Conservation (phyloP, 202 grass and related monocot species). For the Brachypodium distachyon region DNA sequence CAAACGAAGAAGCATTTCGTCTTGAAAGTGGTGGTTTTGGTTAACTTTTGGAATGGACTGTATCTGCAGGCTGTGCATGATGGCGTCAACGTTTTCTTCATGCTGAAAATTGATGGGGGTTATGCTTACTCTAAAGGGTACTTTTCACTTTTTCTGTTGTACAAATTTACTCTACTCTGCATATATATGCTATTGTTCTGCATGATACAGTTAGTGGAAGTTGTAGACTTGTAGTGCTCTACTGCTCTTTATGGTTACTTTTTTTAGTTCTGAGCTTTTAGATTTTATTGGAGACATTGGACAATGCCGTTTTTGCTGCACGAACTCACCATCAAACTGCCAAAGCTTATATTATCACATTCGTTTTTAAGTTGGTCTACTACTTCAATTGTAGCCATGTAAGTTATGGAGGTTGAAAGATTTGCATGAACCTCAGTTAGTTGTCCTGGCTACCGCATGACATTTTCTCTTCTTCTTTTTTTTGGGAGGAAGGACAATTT, state of each 20-base stretch:
- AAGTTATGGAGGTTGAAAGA: background rate
- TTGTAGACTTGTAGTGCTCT: too few species aligned
- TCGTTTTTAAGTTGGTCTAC: background rate
- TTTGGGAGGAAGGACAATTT: too few species aligned
- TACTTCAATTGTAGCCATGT: background rate
- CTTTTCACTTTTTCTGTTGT: conserved; percentile 19
- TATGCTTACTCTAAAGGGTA: conserved; percentile 88
- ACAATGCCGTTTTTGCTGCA: background rate
- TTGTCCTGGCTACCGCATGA: background rate
- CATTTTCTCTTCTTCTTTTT: background rate
- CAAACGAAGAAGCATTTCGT: background rate
- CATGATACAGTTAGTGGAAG: conserved; percentile 17
- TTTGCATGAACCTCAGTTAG: background rate
- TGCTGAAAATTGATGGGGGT: conserved; percentile 82
- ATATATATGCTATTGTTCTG: background rate
- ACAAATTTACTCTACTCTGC: background rate
- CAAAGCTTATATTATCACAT: background rate
- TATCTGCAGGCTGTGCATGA: conserved; percentile 90
- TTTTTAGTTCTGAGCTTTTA: conserved; percentile 16
- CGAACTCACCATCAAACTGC: background rate
- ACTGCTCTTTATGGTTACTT: background rate
- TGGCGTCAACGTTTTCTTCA: conserved; percentile 79
- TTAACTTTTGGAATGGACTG: conserved; percentile 38
- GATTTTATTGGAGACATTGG: background rate
- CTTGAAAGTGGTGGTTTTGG: conserved; percentile 9